Evolutionary conservation across 495 filamentous ascomycete genomes (phyloP).

Genomic region (Hypoxylon lenormandii): DNA sequence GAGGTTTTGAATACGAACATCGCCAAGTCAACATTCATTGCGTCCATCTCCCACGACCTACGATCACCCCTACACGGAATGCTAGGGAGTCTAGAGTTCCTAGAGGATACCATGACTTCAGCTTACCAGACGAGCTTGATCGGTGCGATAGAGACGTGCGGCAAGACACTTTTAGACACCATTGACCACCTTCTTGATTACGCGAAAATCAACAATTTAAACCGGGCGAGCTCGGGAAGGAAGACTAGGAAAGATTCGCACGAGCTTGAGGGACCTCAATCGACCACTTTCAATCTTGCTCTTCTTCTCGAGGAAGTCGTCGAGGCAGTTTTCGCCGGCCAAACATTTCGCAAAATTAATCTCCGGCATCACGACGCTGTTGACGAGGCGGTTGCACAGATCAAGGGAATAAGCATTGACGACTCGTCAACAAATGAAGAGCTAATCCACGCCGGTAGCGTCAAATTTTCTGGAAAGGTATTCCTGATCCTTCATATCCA

Average conservation of each 20-base stretch:
- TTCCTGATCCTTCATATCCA: conserved; percentile 42
- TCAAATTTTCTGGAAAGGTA: conserved; percentile 40
- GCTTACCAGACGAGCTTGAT: conserved; percentile 71
- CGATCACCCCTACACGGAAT: conserved; percentile 82
- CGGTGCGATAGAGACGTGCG: conserved; percentile 79
- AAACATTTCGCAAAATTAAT: conserved; percentile 45
- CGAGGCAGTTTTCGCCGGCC: conserved; percentile 69
- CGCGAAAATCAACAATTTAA: conserved; percentile 72
- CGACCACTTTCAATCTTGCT: conserved; percentile 53
- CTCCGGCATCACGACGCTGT: conserved; percentile 38
- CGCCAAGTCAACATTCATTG: conserved; percentile 76
- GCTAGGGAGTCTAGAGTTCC: conserved; percentile 76
- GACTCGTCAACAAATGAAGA: conserved; percentile 30
- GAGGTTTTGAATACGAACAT: conserved; percentile 57
- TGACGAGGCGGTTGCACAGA: conserved; percentile 23
- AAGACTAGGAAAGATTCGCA: conserved; percentile 12
- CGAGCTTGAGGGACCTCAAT: conserved; percentile 4
- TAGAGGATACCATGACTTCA: conserved; percentile 67
- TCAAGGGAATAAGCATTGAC: conserved; percentile 25
- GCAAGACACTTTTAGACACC: conserved; percentile 79
- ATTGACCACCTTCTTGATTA: conserved; percentile 79
- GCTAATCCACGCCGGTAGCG: conserved; percentile 40
- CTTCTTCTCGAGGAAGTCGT: conserved; percentile 69
- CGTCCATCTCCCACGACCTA: conserved; percentile 80
- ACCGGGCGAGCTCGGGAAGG: conserved; percentile 18